Evolutionary conservation across 1,284 basidiomycete species (phyloP).

Genomic region (Microbotryum violaceum): DNA sequence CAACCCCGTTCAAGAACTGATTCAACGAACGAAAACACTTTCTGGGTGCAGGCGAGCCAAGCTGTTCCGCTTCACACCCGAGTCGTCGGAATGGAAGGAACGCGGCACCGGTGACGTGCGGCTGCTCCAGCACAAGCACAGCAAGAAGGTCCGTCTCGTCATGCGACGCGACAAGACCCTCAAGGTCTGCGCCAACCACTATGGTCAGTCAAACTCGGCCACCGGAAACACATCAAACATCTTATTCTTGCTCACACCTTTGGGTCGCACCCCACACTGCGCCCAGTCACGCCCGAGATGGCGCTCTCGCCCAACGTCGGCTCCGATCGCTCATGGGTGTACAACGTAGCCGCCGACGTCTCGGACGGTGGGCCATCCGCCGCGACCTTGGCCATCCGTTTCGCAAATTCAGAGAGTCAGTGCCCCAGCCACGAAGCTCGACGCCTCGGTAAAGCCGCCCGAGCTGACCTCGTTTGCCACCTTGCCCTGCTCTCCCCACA

Average conservation of each 20-base stretch:
- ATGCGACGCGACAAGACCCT: constrained; percentile 99
- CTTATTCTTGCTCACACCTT: background rate
- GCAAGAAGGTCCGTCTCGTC: constrained; percentile 87
- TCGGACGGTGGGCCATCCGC: constrained; percentile 78
- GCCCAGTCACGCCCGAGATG: constrained; percentile 78
- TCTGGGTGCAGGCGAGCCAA: constrained; percentile 89
- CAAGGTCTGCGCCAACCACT: constrained; percentile 99
- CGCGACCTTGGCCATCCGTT: constrained; percentile 96
- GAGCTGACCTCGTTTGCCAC: background rate
- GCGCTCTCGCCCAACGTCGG: constrained; percentile 95
- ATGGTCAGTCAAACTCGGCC: constrained; percentile 54
- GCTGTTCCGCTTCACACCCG: constrained; percentile 87
- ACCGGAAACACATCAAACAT: background rate
- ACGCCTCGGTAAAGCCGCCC: too few species aligned
- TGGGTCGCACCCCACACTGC: background rate
- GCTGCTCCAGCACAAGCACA: constrained; percentile 77
- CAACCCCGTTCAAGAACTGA: background rate
- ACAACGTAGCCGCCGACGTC: constrained; percentile 83
- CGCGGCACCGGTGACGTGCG: constrained; percentile 86
- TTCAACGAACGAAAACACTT: background rate
- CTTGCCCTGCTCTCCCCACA: constrained; percentile 2
- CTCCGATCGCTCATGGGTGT: constrained; percentile 99
- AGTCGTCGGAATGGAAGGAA: constrained; percentile 90
- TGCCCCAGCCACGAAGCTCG: constrained; percentile 12
- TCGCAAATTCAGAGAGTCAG: constrained; percentile 93